These are phyloP conservation scores for Misopates orontium DNA, from an alignment of 257 asterid species.

Conservation along the genomic window DNA sequence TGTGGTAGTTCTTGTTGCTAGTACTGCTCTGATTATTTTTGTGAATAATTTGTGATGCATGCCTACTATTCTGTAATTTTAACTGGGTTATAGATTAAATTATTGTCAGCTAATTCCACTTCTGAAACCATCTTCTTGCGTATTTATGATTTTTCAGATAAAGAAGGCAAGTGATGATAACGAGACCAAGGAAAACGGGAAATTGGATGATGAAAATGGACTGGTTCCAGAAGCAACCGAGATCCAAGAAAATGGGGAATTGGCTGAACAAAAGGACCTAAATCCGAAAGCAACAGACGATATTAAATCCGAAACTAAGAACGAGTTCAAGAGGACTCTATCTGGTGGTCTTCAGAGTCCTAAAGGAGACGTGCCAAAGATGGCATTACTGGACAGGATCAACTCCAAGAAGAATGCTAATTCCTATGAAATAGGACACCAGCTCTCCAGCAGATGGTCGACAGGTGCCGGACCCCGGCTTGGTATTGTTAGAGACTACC, in stretches of 20 bases:
- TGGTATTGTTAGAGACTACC: conserved; percentile 89
- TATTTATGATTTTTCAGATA: conserved; percentile 40
- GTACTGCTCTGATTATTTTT: too few species aligned
- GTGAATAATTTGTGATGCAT: conserved; percentile 6
- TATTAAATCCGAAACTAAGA: conserved; percentile 32
- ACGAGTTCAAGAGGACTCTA: conserved; percentile 65
- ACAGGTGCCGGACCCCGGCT: conserved; percentile 96
- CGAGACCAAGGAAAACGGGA: conserved; percentile 40
- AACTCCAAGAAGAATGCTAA: conserved; percentile 62
- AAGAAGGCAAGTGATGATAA: conserved; percentile 62
- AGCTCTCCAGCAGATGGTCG: conserved; percentile 79
- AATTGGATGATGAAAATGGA: conserved; percentile 20
- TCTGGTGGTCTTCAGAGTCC: conserved; percentile 91
- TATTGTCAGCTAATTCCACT: too few species aligned
- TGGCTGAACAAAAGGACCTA: conserved; percentile 31
- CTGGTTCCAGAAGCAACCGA: conserved; percentile 27
- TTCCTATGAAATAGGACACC: conserved; percentile 77
- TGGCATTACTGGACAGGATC: conserved; percentile 59
- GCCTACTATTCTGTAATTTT: background rate
- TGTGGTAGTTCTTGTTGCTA: too few species aligned
- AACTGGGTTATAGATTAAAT: too few species aligned
- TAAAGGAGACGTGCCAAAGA: conserved; percentile 66
- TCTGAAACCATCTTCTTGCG: too few species aligned
- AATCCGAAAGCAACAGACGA: conserved; percentile 17
- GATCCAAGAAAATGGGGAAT: too few species aligned